phyloP scores from a whole-genome alignment of 176 grass and related monocot genomes.

The Dactylis glomerata region DNA sequence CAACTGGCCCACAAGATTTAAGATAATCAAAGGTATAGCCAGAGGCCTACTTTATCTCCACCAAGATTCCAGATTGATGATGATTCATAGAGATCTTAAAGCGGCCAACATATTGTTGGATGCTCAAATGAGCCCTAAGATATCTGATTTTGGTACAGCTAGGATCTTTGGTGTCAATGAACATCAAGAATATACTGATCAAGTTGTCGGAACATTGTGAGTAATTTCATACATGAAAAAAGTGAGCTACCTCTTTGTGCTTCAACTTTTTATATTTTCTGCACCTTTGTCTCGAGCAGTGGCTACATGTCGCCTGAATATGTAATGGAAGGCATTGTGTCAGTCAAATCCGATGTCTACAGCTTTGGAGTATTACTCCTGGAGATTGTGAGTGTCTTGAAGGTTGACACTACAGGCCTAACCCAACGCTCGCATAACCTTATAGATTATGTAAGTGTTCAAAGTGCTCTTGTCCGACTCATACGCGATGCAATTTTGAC shows the following conservation, averaged over 20 bases:
- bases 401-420: neutral
- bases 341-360: constrained; percentile 44
- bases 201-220: constrained; percentile 51
- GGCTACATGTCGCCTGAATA: constrained; percentile 58
- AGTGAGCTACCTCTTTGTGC: neutral
- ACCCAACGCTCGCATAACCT: constrained; percentile 9
- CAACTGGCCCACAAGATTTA: constrained; percentile 43
- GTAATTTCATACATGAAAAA: neutral
- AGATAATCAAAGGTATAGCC: constrained; percentile 56
- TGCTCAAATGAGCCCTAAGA: constrained; percentile 46
- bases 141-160: constrained; percentile 48
- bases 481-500: neutral
- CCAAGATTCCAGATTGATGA: constrained; percentile 50
- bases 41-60: constrained; percentile 63
- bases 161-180: constrained; percentile 31
- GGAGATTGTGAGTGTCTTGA: constrained; percentile 48
- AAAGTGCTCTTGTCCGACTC: neutral
- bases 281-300: constrained; percentile 6
- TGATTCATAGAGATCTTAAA: constrained; percentile 56
- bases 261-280: neutral
- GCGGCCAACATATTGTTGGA: constrained; percentile 44
- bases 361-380: constrained; percentile 39
- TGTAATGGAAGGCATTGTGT: constrained; percentile 41
- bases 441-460: constrained; percentile 31
- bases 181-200: constrained; percentile 34